Percentiles rank a stretch among this genome's conserved stretches.
These are phyloP conservation scores for Pythium angustatum DNA, from an alignment of 352 stramenopile species.

Conservation along the genomic window DNA sequence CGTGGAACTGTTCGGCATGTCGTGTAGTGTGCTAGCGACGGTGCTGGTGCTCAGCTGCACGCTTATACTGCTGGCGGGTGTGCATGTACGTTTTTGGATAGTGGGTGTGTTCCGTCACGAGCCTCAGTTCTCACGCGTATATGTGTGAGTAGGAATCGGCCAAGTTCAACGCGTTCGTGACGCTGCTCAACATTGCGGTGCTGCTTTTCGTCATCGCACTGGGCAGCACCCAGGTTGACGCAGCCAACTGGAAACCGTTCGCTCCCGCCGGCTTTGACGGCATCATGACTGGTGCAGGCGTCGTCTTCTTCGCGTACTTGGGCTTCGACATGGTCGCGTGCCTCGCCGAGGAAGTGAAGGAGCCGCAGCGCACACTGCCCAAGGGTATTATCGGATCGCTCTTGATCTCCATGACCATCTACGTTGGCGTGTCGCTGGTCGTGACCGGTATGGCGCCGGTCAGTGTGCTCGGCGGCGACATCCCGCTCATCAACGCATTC, in stretches of 20 bases:
- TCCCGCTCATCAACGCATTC: slow-evolving; percentile 88
- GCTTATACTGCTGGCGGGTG: slow-evolving; percentile 80
- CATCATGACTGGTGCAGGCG: slow-evolving; percentile 85
- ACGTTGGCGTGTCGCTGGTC: slow-evolving; percentile 87
- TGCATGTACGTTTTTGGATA: slow-evolving; percentile 59
- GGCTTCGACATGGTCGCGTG: slow-evolving; percentile 94
- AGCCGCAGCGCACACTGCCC: slow-evolving; percentile 88
- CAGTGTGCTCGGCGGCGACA: slow-evolving; percentile 62
- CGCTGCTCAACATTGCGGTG: slow-evolving; percentile 88
- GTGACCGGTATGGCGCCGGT: slow-evolving; percentile 88
- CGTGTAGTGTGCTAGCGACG: slow-evolving; percentile 76
- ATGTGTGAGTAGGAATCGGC: slow-evolving; percentile 73
- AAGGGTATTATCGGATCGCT: slow-evolving; percentile 92
- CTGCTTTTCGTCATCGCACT: slow-evolving; percentile 89
- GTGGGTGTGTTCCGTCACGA: no score
- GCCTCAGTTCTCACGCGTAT: not conserved
- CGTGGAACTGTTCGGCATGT: slow-evolving; percentile 50
- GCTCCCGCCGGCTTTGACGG: slow-evolving; percentile 83
- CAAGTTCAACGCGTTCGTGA: slow-evolving; percentile 91
- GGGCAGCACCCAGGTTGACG: slow-evolving; percentile 76
- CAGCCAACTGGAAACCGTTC: slow-evolving; percentile 82
- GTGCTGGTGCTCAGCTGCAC: slow-evolving; percentile 85
- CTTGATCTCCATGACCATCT: slow-evolving; percentile 90
- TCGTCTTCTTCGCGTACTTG: slow-evolving; percentile 93
- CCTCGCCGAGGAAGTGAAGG: slow-evolving; percentile 89